Evolutionary conservation across 2,329 filamentous ascomycete genomes (phyloP).

Genomic region (Colletotrichum zoysiae): DNA sequence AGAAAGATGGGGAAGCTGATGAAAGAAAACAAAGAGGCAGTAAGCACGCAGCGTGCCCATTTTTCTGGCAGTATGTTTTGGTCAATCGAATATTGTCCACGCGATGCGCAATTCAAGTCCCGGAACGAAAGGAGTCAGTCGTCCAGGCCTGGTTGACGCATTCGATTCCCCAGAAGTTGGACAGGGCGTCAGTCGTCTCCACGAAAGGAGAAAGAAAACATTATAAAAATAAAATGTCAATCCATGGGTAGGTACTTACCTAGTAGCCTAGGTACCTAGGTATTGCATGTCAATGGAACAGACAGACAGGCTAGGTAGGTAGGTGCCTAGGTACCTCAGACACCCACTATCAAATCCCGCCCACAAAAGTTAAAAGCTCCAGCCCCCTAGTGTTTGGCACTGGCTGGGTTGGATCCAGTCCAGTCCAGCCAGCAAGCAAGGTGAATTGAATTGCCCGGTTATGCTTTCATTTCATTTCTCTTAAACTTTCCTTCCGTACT

Average conservation of each 20-base stretch:
- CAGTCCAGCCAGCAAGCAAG: constrained; percentile 16
- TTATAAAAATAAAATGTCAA: neutral
- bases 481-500: constrained; percentile 8
- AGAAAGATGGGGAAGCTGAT: neutral
- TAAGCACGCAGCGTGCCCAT: neutral
- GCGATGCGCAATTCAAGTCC: constrained; percentile 26
- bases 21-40: constrained; percentile 12
- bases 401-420: constrained; percentile 20
- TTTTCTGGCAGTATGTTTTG: constrained; percentile 21
- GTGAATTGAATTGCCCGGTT: neutral
- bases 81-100: constrained; percentile 18
- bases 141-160: neutral
- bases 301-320: no score
- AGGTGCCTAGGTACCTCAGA: no score
- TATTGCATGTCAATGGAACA: no score
- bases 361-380: constrained; percentile 27
- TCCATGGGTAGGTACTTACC: neutral
- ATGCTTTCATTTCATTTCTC: constrained; percentile 14
- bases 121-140: constrained; percentile 18
- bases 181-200: constrained; percentile 1
- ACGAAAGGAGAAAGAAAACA: neutral
- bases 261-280: neutral
- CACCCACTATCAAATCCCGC: constrained; percentile 19
- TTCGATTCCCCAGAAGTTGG: neutral
- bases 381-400: constrained; percentile 9